Conservation (phyloP, 1,284 basidiomycete species). For the Cerrena zonata region DNA sequence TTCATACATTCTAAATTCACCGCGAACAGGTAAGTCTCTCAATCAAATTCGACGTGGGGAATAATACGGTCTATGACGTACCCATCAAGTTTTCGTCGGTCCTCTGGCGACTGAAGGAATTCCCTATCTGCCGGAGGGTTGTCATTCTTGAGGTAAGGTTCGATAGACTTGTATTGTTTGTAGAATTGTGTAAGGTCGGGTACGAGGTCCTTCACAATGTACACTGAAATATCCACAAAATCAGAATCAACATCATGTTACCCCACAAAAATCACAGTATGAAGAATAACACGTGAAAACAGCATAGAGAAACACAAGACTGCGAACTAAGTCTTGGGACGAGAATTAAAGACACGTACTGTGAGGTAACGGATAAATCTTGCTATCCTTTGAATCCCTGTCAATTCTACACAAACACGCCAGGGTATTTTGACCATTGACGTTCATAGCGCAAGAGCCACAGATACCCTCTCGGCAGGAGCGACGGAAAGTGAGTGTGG, state of each 20-base stretch:
- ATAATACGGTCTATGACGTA: slow-evolving; percentile 14
- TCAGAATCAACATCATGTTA: not conserved
- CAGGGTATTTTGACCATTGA: slow-evolving; percentile 95
- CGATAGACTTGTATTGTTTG: slow-evolving; percentile 99
- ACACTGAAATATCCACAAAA: slow-evolving; percentile 61
- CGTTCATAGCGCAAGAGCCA: slow-evolving; percentile 98
- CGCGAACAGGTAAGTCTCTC: not conserved
- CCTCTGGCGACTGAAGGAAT: slow-evolving; percentile 85
- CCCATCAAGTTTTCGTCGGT: slow-evolving; percentile 93
- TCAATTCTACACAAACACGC: slow-evolving; percentile 96
- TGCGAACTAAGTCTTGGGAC: not conserved
- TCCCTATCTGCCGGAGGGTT: slow-evolving; percentile 79
- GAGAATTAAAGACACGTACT: slow-evolving; percentile 59
- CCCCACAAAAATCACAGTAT: not conserved
- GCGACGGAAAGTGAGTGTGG: slow-evolving; percentile 92
- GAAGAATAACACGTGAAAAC: not conserved
- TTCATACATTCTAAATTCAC: slow-evolving; percentile 69
- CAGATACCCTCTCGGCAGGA: slow-evolving; percentile 98
- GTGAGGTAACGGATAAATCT: slow-evolving; percentile 98
- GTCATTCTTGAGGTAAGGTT: slow-evolving; percentile 91
- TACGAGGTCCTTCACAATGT: slow-evolving; percentile 97
- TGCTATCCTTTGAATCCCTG: slow-evolving; percentile 71
- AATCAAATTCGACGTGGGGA: not conserved
- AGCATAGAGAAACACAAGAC: not conserved
- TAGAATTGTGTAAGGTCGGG: slow-evolving; percentile 88